phyloP scores from a whole-genome alignment of 495 filamentous ascomycete genomes.

The Aspergillus saccharolyticus region DNA sequence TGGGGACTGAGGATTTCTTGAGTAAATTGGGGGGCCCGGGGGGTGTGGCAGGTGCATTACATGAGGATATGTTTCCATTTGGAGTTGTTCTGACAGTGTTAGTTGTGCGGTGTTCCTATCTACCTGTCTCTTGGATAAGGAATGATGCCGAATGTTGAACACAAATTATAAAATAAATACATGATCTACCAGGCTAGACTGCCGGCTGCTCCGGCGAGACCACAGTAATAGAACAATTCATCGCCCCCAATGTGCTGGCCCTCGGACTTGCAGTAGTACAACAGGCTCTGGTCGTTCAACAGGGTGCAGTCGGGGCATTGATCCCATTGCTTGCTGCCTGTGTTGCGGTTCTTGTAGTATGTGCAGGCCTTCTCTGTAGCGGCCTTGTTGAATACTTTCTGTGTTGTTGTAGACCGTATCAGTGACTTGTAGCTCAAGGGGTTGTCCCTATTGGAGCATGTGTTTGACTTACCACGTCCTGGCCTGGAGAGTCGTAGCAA shows the following conservation, averaged over 20 bases:
- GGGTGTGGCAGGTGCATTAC: too few species aligned
- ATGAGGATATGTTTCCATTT: too few species aligned
- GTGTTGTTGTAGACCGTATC: too few species aligned
- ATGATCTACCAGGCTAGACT: constrained; percentile 13
- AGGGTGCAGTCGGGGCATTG: constrained; percentile 21
- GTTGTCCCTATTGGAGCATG: too few species aligned
- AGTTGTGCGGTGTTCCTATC: too few species aligned
- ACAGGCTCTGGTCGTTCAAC: constrained; percentile 8
- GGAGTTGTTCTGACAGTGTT: too few species aligned
- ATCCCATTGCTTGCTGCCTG: constrained; percentile 22
- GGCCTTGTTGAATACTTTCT: constrained; percentile 16
- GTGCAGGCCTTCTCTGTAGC: constrained; percentile 19
- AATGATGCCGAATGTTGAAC: too few species aligned
- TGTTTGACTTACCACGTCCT: constrained; percentile 10
- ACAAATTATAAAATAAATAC: neutral
- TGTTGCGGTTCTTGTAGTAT: constrained; percentile 22
- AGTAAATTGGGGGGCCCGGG: too few species aligned
- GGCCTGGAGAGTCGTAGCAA: constrained; percentile 10
- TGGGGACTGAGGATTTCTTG: too few species aligned
- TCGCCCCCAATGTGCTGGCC: constrained; percentile 19
- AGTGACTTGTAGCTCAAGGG: too few species aligned
- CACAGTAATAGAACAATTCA: constrained; percentile 16
- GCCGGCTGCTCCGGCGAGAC: constrained; percentile 11
- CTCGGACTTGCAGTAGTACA: constrained; percentile 19
- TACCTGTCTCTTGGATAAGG: too few species aligned